Base-by-base conservation (phyloP, 805 yeast genomes). In the Alloascoidea hylecoeti region DNA sequence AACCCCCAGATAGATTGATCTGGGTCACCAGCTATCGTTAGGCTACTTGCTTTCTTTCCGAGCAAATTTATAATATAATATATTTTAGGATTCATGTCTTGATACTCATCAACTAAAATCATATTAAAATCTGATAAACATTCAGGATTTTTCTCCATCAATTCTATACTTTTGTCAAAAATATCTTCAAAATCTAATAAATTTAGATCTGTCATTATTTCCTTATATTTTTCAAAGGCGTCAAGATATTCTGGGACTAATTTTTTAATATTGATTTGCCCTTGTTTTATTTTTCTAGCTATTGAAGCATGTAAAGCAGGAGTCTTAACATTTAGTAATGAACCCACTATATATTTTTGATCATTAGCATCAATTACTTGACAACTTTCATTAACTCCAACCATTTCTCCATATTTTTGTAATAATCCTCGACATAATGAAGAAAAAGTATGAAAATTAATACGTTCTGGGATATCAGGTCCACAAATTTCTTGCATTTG, bases 1-100 rank as follows among this genome's bases (percentile, higher is more conserved):
- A 89, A 89, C 0, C 79, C 86, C 53, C 89, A 89, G 16, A 89
- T 89, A 50, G 94, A 78, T 56, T 89, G 98, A 55, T 92, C 96
- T 0, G 96, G 95, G 51, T 89, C 98, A 1, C 98, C 98, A 2
- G 92, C 96, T 1, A 86, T 77, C 0, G 96, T 83, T 5, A 89
- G 68, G 28, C 62, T 64, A 15, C 50, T 38, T 3, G 39, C 40
- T n/a, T n/a, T n/a, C 14, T 57, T 53, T 0, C 76, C 64, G 18
- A 80, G 56, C 3, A 61, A 58, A 43, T 68, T 67, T 63, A 84
- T 68, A 35, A 92, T 60, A 39, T 73, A 71, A 44, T 85, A 63
- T 52, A 92, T 97, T 14, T 84, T 65, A 27, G 62, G 63, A 47
- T 81, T 84, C 0, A 96, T 86, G 49, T 92, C 98, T 58, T 89